phyloP scores from a whole-genome alignment of 2,329 filamentous ascomycete species.

The Beauveria caledonica region DNA sequence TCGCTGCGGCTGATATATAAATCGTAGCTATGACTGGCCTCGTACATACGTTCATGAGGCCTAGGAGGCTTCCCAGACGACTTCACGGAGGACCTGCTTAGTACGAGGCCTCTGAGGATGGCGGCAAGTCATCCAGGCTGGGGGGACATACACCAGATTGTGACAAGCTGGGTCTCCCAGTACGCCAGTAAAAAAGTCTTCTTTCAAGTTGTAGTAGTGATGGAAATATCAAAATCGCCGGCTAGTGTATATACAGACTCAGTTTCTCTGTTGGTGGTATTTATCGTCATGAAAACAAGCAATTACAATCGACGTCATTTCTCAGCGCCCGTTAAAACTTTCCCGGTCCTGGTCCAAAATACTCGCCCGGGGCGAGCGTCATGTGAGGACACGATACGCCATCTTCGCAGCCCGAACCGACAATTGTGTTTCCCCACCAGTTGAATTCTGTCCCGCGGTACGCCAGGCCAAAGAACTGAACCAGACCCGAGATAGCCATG shows the following conservation, averaged over 20 bases:
- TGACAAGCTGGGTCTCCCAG: too few species aligned
- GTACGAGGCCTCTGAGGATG: too few species aligned
- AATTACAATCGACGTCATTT: neutral
- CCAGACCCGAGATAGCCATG: slow-evolving; percentile 31
- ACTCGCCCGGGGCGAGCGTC: slow-evolving; percentile 17
- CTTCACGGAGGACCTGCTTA: too few species aligned
- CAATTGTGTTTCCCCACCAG: slow-evolving; percentile 33
- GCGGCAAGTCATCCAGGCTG: too few species aligned
- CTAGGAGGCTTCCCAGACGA: too few species aligned
- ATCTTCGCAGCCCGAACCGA: slow-evolving; percentile 31
- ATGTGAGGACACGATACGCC: slow-evolving; percentile 19
- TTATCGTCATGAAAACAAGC: neutral
- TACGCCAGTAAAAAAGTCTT: too few species aligned
- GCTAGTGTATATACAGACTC: neutral
- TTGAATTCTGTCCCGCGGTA: slow-evolving; percentile 28
- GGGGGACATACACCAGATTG: too few species aligned
- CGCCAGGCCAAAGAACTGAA: slow-evolving; percentile 36
- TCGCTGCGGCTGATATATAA: too few species aligned
- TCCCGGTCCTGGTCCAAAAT: slow-evolving; percentile 19
- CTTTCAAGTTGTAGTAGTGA: too few species aligned
- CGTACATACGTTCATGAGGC: too few species aligned
- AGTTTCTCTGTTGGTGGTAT: neutral
- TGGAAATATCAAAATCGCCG: neutral
- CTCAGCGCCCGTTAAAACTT: neutral
- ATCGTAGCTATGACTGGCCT: too few species aligned